Evolutionary conservation across 2,329 filamentous ascomycete genomes (phyloP).

Genomic region (Calonectria honghensis): DNA sequence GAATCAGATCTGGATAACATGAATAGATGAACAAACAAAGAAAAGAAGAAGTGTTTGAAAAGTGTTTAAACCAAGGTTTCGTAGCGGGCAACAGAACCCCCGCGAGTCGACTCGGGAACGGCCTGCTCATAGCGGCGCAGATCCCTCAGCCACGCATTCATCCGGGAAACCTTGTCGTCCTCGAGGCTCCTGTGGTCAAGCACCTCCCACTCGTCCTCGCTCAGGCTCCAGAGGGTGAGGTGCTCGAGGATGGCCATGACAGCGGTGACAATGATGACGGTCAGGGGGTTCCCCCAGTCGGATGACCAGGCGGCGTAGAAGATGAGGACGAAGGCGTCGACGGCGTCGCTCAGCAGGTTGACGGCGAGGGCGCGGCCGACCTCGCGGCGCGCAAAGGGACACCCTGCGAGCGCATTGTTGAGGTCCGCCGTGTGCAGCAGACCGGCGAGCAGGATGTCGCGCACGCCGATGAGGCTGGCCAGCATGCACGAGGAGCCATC

Average conservation of each 20-base stretch:
- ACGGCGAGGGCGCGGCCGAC: conserved; percentile 56
- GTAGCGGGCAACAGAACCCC: conserved; percentile 13
- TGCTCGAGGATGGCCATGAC: conserved; percentile 58
- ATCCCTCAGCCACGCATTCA: conserved; percentile 59
- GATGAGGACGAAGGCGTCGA: conserved; percentile 60
- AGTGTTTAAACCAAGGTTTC: conserved; percentile 11
- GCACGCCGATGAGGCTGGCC: conserved; percentile 57
- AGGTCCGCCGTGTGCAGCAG: conserved; percentile 55
- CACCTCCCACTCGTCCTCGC: conserved; percentile 53
- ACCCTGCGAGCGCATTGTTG: conserved; percentile 30
- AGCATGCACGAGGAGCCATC: conserved; percentile 56
- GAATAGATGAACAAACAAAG: background rate
- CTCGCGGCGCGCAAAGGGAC: conserved; percentile 51
- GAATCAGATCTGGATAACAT: background rate
- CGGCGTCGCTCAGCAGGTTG: conserved; percentile 58
- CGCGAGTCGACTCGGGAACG: conserved; percentile 33
- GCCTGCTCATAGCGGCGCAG: conserved; percentile 43
- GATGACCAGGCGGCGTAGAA: conserved; percentile 59
- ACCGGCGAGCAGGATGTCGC: conserved; percentile 57
- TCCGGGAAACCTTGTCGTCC: conserved; percentile 56
- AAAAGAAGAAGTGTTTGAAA: background rate
- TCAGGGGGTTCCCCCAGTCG: conserved; percentile 55
- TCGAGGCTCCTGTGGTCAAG: conserved; percentile 46
- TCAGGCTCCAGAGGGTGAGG: conserved; percentile 59
- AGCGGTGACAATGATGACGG: conserved; percentile 56